Conservation (phyloP, 495 filamentous ascomycete species). For the Podospora didyma region DNA sequence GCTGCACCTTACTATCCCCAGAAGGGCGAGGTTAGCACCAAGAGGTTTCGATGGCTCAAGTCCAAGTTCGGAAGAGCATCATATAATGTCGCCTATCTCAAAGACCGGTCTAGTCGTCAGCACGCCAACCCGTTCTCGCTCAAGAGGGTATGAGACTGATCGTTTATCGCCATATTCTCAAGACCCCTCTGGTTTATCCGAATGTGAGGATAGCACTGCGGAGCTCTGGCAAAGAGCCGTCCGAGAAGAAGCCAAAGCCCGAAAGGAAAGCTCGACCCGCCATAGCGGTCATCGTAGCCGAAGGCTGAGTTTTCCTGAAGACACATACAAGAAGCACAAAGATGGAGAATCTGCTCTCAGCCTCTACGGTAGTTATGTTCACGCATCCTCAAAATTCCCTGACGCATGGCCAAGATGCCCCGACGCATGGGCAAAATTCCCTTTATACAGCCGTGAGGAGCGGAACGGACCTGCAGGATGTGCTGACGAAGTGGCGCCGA, state of each 20-base stretch:
- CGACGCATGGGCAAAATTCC: constrained; percentile 34
- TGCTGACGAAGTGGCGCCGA: constrained; percentile 18
- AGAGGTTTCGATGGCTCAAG: constrained; percentile 15
- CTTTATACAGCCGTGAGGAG: constrained; percentile 32
- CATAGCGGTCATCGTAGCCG: constrained; percentile 5
- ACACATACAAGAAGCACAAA: not conserved
- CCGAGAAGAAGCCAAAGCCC: constrained; percentile 25
- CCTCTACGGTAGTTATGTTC: constrained; percentile 3
- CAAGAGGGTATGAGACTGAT: constrained; percentile 1
- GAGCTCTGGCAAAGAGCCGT: constrained; percentile 19
- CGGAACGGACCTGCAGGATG: constrained; percentile 24
- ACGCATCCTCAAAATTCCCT: constrained; percentile 9
- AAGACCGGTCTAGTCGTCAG: not conserved
- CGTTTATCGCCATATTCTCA: not conserved
- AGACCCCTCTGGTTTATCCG: constrained; percentile 4
- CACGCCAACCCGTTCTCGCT: constrained; percentile 4
- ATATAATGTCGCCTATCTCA: not conserved
- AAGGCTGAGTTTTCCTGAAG: constrained; percentile 9
- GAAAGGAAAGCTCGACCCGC: constrained; percentile 12
- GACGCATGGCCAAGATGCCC: constrained; percentile 31
- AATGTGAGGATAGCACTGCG: constrained; percentile 14
- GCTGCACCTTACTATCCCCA: constrained; percentile 29
- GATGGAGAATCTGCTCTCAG: not conserved
- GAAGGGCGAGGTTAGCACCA: constrained; percentile 20
- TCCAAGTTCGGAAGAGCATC: not conserved